Conservation (phyloP, 768 basidiomycete genomes). For the Hypholoma sublateritium region DNA sequence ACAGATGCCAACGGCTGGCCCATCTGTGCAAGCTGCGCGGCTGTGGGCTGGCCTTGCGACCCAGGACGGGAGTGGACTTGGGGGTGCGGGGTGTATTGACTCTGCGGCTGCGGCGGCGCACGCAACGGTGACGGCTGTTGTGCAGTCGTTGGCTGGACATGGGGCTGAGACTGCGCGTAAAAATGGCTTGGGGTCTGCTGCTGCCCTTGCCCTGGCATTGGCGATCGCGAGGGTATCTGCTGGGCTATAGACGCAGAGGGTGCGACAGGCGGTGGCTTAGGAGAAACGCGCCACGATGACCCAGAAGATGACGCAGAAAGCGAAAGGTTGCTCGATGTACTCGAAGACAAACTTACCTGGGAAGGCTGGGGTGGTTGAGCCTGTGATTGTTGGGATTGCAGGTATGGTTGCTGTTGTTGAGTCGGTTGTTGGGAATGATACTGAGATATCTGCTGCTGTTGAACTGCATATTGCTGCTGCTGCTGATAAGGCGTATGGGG, state of each 20-base stretch:
- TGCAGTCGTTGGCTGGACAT: neutral
- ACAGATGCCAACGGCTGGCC: neutral
- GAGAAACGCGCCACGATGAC: conserved; percentile 13
- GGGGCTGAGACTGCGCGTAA: neutral
- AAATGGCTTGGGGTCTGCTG: neutral
- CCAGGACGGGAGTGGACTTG: neutral
- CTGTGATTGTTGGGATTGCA: conserved; percentile 9
- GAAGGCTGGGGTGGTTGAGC: conserved; percentile 2
- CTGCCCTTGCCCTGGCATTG: neutral
- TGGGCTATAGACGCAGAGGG: conserved; percentile 19
- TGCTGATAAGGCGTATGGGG: conserved; percentile 9
- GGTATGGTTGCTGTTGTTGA: conserved; percentile 13
- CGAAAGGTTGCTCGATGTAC: neutral
- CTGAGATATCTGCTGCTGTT: conserved; percentile 1
- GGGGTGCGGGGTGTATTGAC: neutral
- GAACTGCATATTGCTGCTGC: conserved; percentile 14
- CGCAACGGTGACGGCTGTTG: neutral
- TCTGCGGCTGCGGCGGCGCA: neutral
- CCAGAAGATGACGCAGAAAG: conserved; percentile 1
- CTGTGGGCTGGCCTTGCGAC: neutral
- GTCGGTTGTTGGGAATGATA: conserved; percentile 5
- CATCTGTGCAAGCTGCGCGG: neutral
- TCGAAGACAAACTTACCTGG: neutral
- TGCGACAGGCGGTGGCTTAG: conserved; percentile 16
- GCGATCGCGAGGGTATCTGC: conserved; percentile 5